phyloP scores from a whole-genome alignment of 768 basidiomycete species.

The Lyophyllum decastes region DNA sequence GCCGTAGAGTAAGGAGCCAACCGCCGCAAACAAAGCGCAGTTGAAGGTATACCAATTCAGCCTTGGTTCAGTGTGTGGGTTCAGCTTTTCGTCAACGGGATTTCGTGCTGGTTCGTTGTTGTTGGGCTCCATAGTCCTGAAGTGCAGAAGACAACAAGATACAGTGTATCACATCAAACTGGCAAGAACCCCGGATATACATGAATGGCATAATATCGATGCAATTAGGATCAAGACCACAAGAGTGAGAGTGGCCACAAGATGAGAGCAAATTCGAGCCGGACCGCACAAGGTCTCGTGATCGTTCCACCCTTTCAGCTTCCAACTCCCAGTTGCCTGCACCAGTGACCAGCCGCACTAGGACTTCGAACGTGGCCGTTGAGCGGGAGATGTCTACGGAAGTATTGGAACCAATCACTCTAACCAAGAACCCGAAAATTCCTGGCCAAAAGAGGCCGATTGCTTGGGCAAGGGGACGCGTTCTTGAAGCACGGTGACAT shows the following conservation, averaged over 20 bases:
- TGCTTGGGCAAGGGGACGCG: too few species aligned
- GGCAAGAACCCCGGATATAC: not conserved
- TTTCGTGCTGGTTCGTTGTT: not conserved
- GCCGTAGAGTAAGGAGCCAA: conserved; percentile 7
- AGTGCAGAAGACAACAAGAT: not conserved
- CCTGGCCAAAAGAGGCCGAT: too few species aligned
- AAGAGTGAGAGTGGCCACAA: not conserved
- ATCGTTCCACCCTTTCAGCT: too few species aligned
- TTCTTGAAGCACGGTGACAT: too few species aligned
- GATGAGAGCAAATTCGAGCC: too few species aligned
- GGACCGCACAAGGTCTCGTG: too few species aligned
- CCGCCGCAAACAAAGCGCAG: conserved; percentile 5
- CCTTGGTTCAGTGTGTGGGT: not conserved
- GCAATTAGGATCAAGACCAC: not conserved
- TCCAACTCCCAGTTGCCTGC: too few species aligned
- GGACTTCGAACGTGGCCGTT: too few species aligned
- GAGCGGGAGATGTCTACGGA: too few species aligned
- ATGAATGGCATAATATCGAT: not conserved
- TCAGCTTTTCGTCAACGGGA: not conserved
- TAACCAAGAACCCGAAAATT: too few species aligned
- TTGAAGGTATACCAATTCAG: conserved; percentile 12
- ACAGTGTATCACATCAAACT: not conserved
- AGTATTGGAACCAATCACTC: too few species aligned
- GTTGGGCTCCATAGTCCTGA: not conserved
- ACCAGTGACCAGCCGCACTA: too few species aligned